These are phyloP conservation scores for Penicillium ochrochloron DNA, from an alignment of 495 filamentous ascomycete genomes.

Conservation along the genomic window DNA sequence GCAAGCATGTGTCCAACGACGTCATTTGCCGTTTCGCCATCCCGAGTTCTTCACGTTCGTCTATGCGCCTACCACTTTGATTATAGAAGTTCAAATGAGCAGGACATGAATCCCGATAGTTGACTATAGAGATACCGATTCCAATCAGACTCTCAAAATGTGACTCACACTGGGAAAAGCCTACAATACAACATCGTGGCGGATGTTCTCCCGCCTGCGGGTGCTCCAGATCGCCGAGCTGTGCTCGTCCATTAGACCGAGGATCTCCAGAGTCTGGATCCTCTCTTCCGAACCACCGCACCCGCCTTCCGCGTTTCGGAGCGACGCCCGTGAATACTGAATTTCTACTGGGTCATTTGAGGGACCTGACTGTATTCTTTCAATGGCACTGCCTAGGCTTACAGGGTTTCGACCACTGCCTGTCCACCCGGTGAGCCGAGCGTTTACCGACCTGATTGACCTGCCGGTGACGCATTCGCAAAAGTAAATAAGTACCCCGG, in stretches of 20 bases:
- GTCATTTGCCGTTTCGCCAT: constrained; percentile 31
- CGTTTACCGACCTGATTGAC: constrained; percentile 45
- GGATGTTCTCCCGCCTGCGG: not conserved
- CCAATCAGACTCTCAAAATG: not conserved
- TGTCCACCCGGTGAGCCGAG: constrained; percentile 50
- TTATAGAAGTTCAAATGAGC: not conserved
- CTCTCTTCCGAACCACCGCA: constrained; percentile 48
- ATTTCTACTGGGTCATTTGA: constrained; percentile 26
- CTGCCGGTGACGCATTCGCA: constrained; percentile 42
- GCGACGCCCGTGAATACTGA: constrained; percentile 31
- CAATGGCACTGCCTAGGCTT: constrained; percentile 28
- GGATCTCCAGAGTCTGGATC: constrained; percentile 46
- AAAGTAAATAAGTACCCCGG: constrained; percentile 41
- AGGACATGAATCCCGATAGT: not conserved
- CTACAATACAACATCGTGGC: not conserved
- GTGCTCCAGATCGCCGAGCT: constrained; percentile 15
- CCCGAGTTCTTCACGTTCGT: constrained; percentile 17
- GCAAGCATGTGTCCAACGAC: constrained; percentile 36
- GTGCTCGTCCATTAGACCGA: constrained; percentile 46
- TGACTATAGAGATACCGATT: constrained; percentile 24
- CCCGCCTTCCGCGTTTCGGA: constrained; percentile 39
- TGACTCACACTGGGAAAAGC: not conserved
- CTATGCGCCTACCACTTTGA: not conserved
- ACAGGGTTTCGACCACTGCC: constrained; percentile 19
- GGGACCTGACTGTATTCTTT: constrained; percentile 12